phyloP scores from a whole-genome alignment of 768 basidiomycete species.

The Pluteus cervinus region DNA sequence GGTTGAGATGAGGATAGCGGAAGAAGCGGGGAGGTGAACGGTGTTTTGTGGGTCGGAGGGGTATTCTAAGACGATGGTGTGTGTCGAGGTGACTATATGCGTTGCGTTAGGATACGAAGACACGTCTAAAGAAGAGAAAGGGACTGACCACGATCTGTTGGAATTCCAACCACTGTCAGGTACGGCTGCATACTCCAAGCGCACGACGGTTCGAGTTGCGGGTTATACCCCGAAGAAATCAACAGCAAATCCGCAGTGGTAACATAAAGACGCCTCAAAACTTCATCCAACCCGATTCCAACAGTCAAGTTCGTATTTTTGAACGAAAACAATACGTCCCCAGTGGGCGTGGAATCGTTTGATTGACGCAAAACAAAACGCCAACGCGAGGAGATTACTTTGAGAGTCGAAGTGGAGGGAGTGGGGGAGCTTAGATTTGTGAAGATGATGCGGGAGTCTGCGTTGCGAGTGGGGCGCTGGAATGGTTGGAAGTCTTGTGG shows the following conservation, averaged over 20 bases:
- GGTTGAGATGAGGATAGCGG: no score
- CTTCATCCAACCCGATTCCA: neutral
- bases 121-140: neutral
- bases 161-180: neutral
- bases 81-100: no score
- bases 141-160: neutral
- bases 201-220: neutral
- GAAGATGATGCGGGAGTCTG: slow-evolving; percentile 31
- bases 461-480: slow-evolving; percentile 25
- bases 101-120: no score
- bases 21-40: no score
- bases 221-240: neutral
- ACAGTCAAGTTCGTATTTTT: neutral
- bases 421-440: slow-evolving; percentile 35
- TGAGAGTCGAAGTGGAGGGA: slow-evolving; percentile 33
- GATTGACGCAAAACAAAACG: no score
- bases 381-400: slow-evolving; percentile 34
- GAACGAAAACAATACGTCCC: neutral
- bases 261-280: neutral
- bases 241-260: neutral
- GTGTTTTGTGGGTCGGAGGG: slow-evolving; percentile 8
- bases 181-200: no score
- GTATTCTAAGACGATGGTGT: slow-evolving; percentile 31
- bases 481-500: slow-evolving; percentile 28
- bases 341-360: no score